Evolutionary conservation across 768 basidiomycete genomes (phyloP), one percentile per base, ranked within the genome.

Genomic region (Termitomyces bulborhizus): DNA sequence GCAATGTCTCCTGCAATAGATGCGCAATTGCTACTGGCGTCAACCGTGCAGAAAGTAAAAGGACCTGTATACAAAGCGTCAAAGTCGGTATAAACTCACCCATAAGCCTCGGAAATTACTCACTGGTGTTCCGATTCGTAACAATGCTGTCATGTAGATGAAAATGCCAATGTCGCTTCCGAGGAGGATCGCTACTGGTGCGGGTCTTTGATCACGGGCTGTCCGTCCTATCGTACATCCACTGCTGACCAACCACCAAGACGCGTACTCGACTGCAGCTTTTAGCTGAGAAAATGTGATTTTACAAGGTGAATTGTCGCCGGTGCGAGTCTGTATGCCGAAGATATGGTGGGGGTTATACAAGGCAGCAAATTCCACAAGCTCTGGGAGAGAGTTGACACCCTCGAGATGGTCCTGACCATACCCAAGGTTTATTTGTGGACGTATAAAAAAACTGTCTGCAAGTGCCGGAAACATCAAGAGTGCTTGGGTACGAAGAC

Each of bases 131-230:
- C 72, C 72, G 29, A 73, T 66, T 40, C 71, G 65, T 48, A 72
- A 50, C 29, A 75, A 57, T 15, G 73, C 70, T 39, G 68, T 65
- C 63, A 74, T 69, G 46, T 67, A 69, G 15, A 73, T 65, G 57
- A 71, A 73, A 15, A 72, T 68, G 9, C 61, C 62, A 31, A 73
- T 65, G 56, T 75, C 74, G 53, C 73, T 74, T 12, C 66, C 65
- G 16, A 73, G 65, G 9, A 75, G 59, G 52, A 74, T 66, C 3
- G 66, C 73, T 9, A 75, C 72, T 16, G 73, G 73, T 3, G 65
- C 53, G 26, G 70, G 56, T 11, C 59, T 61, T 34, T 62, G 51
- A 27, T 63, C 65, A 15, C 67, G 62, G 4, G 50, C 18, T 11
- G 62, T 57, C 1, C 69, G 63, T 6, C 66, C 65, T 18, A 65